Evolutionary conservation across 2,329 filamentous ascomycete genomes (phyloP), one percentile per base, ranked within the genome.

Genomic region (Fusarium domesticum): DNA sequence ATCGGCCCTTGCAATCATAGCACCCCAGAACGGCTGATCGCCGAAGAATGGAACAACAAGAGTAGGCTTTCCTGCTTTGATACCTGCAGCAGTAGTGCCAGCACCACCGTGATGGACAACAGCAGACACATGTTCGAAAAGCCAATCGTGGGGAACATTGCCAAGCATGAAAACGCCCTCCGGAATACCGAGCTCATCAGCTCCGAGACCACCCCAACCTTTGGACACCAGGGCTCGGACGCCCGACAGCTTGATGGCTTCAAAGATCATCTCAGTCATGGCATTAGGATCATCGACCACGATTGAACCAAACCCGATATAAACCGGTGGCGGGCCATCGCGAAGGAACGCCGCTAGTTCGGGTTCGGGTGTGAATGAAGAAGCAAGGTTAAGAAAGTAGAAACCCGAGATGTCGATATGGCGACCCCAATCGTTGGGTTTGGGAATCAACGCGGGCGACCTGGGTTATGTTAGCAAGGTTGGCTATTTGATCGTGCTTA

Each of bases 91-190:
- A 2, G 89, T 95, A 3, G 89, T 96, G 15, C 89, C 89, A 7
- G 89, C 89, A 45, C 90, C 89, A 17, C 89, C 90, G 51, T 95
- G 89, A 60, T 95, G 90, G 5, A 93, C 85, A 2, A 95, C 89
- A 34, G 82, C 84, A 1, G 87, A 85, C 1, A 95, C 89, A 30
- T 78, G 83, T 51, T 88, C 76, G 65, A 95, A 95, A 0, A 95
- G 70, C 89, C 89, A 95, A 67, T 95, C 90, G 51, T 95, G 90
- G 1, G 89, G 89, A 35, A 84, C 83, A 58, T 92, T 93, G 10
- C 87, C 89, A 30, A 95, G 74, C 81, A 95, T 89, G 61, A 87
- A 89, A 2, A 95, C 81, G 4, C 82, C 81, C 3, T 89, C 81
- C 0, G 88, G 88, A n/a, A 89, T 67, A 1, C 77, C 78, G 4